A percentile compares a stretch with the other conserved stretches of the same genome.
These are phyloP conservation scores for Mycotypha africana DNA, from an alignment of 371 early-diverging fungal species.

Conservation along the genomic window DNA sequence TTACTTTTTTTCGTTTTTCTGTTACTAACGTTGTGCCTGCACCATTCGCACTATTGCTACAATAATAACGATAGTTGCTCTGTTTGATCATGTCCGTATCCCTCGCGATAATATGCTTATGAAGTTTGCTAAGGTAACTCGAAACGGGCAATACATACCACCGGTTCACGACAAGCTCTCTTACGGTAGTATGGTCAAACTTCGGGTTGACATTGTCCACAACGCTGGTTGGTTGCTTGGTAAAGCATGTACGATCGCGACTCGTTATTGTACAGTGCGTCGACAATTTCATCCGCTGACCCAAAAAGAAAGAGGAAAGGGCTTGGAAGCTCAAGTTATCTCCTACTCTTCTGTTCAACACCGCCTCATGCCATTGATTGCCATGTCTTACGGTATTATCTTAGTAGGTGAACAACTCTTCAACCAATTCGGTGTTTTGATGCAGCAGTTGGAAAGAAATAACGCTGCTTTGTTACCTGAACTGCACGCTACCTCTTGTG, in stretches of 20 bases:
- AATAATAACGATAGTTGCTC: constrained; percentile 34
- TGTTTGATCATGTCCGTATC: constrained; percentile 67
- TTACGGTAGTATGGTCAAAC: constrained; percentile 74
- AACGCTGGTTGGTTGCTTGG: constrained; percentile 46
- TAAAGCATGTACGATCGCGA: constrained; percentile 65
- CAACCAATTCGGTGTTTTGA: constrained; percentile 47
- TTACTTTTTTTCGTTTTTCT: constrained; percentile 1
- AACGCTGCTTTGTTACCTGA: constrained; percentile 58
- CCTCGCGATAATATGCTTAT: constrained; percentile 79
- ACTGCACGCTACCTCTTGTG: constrained; percentile 75
- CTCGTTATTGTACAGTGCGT: constrained; percentile 68
- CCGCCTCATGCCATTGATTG: constrained; percentile 67
- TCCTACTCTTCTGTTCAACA: constrained; percentile 71
- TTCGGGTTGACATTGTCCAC: constrained; percentile 63
- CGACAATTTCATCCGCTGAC: constrained; percentile 53
- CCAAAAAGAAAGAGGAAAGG: constrained; percentile 1
- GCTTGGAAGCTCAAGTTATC: constrained; percentile 64
- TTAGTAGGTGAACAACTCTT: constrained; percentile 53
- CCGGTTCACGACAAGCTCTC: constrained; percentile 56
- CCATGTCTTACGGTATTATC: constrained; percentile 61
- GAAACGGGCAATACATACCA: constrained; percentile 56
- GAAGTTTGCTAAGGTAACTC: constrained; percentile 67
- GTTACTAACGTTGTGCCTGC: neutral
- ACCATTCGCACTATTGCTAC: neutral
- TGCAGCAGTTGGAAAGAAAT: constrained; percentile 39